Evolutionary conservation across 345 rosid species (phyloP).

Genomic region (Populus pruinosa): DNA sequence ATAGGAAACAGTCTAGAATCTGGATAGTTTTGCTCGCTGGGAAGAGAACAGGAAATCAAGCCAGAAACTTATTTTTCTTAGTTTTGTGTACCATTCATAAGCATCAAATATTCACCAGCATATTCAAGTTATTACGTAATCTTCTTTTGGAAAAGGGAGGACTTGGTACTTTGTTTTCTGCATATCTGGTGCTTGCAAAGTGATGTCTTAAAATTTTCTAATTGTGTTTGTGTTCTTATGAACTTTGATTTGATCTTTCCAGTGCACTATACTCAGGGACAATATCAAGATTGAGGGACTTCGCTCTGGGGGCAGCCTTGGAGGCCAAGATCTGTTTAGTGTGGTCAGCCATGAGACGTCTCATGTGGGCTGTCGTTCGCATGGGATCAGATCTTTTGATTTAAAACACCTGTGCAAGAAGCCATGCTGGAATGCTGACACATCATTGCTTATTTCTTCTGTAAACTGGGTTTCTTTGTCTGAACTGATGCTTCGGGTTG

Average conservation of each 20-base stretch:
- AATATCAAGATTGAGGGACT: slow-evolving; percentile 50
- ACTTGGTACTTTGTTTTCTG: not conserved
- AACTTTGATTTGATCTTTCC: slow-evolving; percentile 85
- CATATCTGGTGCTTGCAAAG: not conserved
- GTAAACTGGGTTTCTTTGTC: slow-evolving; percentile 59
- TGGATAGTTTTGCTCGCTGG: not conserved
- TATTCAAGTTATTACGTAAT: not conserved
- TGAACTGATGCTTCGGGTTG: slow-evolving; percentile 47
- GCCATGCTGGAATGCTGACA: slow-evolving; percentile 20
- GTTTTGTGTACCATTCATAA: not conserved
- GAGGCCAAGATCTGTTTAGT: slow-evolving; percentile 23
- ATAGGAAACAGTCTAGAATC: not conserved
- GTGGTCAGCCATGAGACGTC: slow-evolving; percentile 23
- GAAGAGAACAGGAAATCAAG: not conserved
- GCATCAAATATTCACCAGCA: not conserved
- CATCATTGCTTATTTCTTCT: slow-evolving; percentile 30
- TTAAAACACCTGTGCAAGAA: slow-evolving; percentile 30
- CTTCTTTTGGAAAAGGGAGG: not conserved
- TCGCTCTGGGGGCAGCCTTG: slow-evolving; percentile 21
- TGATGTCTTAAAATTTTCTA: not conserved
- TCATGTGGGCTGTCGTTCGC: slow-evolving; percentile 10
- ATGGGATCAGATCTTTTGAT: slow-evolving; percentile 18
- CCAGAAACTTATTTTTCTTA: not conserved
- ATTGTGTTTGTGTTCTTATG: slow-evolving; percentile 49
- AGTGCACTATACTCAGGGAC: slow-evolving; percentile 93